Base-by-base conservation (phyloP, 1,284 basidiomycete species). In the Hymenochaete sp. region DNA sequence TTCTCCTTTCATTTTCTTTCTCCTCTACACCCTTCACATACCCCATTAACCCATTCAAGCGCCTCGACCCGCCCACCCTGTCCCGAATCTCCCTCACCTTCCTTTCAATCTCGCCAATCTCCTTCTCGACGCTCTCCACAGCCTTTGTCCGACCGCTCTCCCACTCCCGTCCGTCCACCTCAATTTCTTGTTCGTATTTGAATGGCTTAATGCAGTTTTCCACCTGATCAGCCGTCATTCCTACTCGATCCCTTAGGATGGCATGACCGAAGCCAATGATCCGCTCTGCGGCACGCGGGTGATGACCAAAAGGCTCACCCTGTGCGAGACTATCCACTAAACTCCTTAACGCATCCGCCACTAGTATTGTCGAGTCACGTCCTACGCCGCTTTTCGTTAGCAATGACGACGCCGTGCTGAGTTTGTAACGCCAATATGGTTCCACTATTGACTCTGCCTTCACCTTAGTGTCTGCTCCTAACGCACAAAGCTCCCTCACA, bases 201-300 rank as follows among this genome's bases (percentile, higher is more conserved):
- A 82, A 98, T 25, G 96, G 96, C 67, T 98, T 99, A 71, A 99
- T 96, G 64, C 91, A 96, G 66, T 98, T 99, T 71, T 99, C 96
- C 6, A 99, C 96, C 66, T 98, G 95, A 61, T 99, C 96, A 1
- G 91, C 85, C 3, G 96, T 93, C 45, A 97, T 66, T 7, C 88
- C 86, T 50, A 97, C 86, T 2, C 95, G 78, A 57, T 97, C 93
- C 39, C 93, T 75, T 47, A 99, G 67, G 57, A 99, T 95, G 57
- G 76, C 80, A 62, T 96, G 92, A 11, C 89, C 88, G 62, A 97
- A 96, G 56, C 93, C 77, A 45, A 90, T 76, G 48, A 99, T 82
- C 14, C 93, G 80, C 53, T 95, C 90, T 1, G 90, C 77, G 0
- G 93, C 87, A 11, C 73, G 75, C 0, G 90, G 87, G 62, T 99